Evolutionary conservation across 2,329 filamentous ascomycete genomes (phyloP).

Genomic region (Nothophoma quercina): DNA sequence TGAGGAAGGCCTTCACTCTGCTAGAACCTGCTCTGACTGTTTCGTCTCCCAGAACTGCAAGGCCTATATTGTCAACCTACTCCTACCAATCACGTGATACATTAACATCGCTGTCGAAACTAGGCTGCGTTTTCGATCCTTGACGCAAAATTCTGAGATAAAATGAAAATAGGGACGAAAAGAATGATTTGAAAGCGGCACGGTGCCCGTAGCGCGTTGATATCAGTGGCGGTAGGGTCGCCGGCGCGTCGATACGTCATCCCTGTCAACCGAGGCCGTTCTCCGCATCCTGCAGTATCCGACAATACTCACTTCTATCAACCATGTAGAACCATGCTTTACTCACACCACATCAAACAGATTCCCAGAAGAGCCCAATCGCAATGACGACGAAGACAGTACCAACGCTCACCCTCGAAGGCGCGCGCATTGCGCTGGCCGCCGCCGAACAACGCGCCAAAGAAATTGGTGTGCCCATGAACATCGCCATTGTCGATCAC

Average conservation of each 20-base stretch:
- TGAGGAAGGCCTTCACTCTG: too few relatives aligned
- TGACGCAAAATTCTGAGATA: too few relatives aligned
- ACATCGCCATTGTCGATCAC: constrained; percentile 59
- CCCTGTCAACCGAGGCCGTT: constrained; percentile 16
- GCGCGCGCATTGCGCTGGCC: constrained; percentile 46
- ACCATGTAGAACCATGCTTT: constrained; percentile 1
- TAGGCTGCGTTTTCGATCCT: too few relatives aligned
- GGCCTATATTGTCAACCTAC: too few relatives aligned
- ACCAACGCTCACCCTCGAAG: constrained; percentile 46
- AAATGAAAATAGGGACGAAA: not conserved
- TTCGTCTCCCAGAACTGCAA: too few relatives aligned
- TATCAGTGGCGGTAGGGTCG: not conserved
- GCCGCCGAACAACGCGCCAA: constrained; percentile 48
- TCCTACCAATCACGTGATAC: too few relatives aligned
- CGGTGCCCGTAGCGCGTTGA: constrained; percentile 28
- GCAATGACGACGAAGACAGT: constrained; percentile 44
- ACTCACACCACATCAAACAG: not conserved
- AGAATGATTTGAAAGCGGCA: not conserved
- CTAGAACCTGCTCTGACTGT: too few relatives aligned
- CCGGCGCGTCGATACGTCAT: constrained; percentile 7
- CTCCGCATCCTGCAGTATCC: constrained; percentile 19
- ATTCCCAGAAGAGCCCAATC: not conserved
- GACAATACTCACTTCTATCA: not conserved
- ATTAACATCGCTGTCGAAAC: too few relatives aligned
- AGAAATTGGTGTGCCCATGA: constrained; percentile 53